Percentiles rank a stretch among this genome's conserved stretches.
These are phyloP conservation scores for Thielaviopsis punctulata DNA, from an alignment of 2,329 filamentous ascomycete species.

Conservation along the genomic window DNA sequence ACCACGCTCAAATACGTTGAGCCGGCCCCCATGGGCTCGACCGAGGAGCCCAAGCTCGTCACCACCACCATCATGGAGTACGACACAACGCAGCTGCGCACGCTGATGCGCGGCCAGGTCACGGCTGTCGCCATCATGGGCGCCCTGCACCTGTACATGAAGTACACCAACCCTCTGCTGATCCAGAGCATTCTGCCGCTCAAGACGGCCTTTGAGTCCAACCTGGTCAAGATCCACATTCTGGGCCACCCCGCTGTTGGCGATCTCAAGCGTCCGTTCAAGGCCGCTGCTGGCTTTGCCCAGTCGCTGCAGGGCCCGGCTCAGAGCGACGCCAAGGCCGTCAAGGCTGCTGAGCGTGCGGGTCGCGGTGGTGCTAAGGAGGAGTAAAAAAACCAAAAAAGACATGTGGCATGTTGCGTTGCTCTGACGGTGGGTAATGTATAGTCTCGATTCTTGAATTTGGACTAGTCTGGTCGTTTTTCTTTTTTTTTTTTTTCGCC, in stretches of 20 bases:
- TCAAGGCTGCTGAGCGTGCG: conserved; percentile 63
- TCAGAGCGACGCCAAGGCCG: conserved; percentile 83
- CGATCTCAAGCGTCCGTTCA: conserved; percentile 92
- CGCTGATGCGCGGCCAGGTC: conserved; percentile 72
- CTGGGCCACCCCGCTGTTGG: conserved; percentile 73
- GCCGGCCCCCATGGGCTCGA: conserved; percentile 78
- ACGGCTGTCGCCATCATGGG: conserved; percentile 98
- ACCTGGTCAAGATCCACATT: conserved; percentile 89
- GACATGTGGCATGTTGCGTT: neutral
- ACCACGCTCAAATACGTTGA: conserved; percentile 98
- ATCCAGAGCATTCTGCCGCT: conserved; percentile 98
- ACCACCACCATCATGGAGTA: conserved; percentile 95
- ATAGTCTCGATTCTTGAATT: no score
- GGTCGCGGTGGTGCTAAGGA: conserved; percentile 56
- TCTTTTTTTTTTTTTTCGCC: no score
- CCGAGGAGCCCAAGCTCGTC: conserved; percentile 87
- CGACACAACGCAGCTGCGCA: conserved; percentile 68
- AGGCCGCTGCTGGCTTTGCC: conserved; percentile 70
- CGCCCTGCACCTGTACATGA: conserved; percentile 98
- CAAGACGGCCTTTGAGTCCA: conserved; percentile 88
- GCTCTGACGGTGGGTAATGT: neutral
- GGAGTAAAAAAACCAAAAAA: conserved; percentile 31
- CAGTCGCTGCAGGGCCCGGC: conserved; percentile 54
- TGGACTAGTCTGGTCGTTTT: no score
- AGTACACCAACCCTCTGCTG: conserved; percentile 97